Base-by-base conservation (phyloP, 2,329 filamentous ascomycete species). In the Reticulascus tulasneorum region DNA sequence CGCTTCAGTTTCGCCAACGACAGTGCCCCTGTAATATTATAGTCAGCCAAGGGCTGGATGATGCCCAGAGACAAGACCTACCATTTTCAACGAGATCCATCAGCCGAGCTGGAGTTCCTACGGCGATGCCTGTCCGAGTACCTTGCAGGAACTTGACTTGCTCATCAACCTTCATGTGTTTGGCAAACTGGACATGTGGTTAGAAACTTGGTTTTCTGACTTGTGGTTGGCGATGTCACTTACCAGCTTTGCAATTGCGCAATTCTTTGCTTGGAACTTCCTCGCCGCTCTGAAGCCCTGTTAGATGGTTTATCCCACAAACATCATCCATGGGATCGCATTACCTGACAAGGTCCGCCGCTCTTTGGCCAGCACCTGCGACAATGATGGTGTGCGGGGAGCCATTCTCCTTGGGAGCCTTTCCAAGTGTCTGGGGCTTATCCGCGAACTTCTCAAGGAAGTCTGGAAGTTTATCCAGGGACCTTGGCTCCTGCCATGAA, bases 111-210 rank as follows among this genome's bases (percentile, higher is more conserved):
- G 93, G 91, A 6, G 93, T 98, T 4, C 93, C 93, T 11, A 96
- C 87, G 4, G 85, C 90, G 45, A 97, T 86, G 19, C 88, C 87
- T 10, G 89, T 86, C 43, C 82, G 82, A 47, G 64, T 70, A 35
- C 64, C 72, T 52, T 84, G 74, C 26, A 94, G 77, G 55, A 85
- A 86, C 40, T 83, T 73, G 34, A 90, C 79, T 22, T 90, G 86
- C 51, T 97, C 91, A 35, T 86, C 78, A 9, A 98, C 64, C 64
- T 98, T 98, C 69, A 98, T 94, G 60, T 98, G 93, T 62, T 98
- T 98, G 21, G 93, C 91, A 60, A 98, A 98, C 56, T 78, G 35
- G 4, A 21, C 9, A 5, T 7, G 17, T 23, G n/a, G 40, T 52
- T 13, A 48, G 45, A 23, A 25, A 11, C 7, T 17, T 28, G 19